Percentiles rank a stretch among this genome's conserved stretches.
phyloP scores from a whole-genome alignment of 495 filamentous ascomycete species.

The Aspergillus indologenus region DNA sequence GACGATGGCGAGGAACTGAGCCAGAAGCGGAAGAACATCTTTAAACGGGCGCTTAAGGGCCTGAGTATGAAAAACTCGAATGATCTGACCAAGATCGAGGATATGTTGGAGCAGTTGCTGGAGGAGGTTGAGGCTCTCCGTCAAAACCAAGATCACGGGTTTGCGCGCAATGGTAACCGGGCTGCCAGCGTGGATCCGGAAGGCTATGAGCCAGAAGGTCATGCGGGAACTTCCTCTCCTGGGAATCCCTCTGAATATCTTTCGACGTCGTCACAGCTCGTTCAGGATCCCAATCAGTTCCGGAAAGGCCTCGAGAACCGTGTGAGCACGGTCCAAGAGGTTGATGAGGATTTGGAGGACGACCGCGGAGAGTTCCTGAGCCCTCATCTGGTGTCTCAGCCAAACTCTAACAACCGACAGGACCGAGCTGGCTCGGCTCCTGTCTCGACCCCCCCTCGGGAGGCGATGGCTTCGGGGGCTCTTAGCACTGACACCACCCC shows the following conservation, averaged over 20 bases:
- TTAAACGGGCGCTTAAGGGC: conserved; percentile 86
- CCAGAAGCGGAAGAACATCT: conserved; percentile 81
- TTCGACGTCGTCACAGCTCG: conserved; percentile 61
- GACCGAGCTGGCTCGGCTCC: conserved; percentile 62
- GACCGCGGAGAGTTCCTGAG: conserved; percentile 51
- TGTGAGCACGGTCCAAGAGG: conserved; percentile 85
- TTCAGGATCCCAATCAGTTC: conserved; percentile 28
- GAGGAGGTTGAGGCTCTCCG: conserved; percentile 89
- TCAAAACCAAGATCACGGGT: conserved; percentile 45
- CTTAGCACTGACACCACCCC: conserved; percentile 77
- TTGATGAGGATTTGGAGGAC: conserved; percentile 66
- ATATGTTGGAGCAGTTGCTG: conserved; percentile 88
- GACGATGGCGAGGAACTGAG: conserved; percentile 73
- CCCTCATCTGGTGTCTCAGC: conserved; percentile 36
- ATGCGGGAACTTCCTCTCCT: conserved; percentile 71
- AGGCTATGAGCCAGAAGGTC: conserved; percentile 81
- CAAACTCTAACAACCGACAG: conserved; percentile 27
- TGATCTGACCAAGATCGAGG: conserved; percentile 88
- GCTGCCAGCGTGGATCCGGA: conserved; percentile 44
- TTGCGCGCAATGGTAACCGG: conserved; percentile 23
- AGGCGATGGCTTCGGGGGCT: conserved; percentile 50
- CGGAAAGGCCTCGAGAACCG: conserved; percentile 70
- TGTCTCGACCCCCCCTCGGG: conserved; percentile 69
- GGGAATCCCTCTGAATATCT: conserved; percentile 77
- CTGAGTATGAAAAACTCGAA: conserved; percentile 80